Base-by-base conservation (phyloP, 208 protist species). In the Crithidia fasciculata region DNA sequence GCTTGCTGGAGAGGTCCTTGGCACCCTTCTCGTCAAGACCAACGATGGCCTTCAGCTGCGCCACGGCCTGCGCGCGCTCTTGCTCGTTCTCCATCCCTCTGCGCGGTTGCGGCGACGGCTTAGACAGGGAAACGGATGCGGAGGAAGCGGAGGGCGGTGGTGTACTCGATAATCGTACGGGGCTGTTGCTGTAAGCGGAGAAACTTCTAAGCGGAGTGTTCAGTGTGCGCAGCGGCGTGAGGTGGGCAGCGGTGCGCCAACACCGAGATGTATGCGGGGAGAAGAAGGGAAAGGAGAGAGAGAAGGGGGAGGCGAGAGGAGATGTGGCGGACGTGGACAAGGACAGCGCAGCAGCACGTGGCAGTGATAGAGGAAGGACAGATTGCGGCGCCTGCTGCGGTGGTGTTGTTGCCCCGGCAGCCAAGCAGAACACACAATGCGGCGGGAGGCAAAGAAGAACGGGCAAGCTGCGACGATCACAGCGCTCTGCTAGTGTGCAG, bases 1-100 rank as follows among this genome's bases (percentile, higher is more conserved):
- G 82, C 79, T 96, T 96, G 69, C 85, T 95, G 66, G 88, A 90
- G 18, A 96, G 77, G 64, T 96, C 90, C 50, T 89, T 91, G 36
- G 92, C 86, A 37, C 94, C 94, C 74, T 94, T 96, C 49, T 93
- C 92, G 77, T 96, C 92, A 43, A 96, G 90, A 43, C 92, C 92
- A 61, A 95, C 92, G 69, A 96, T 80, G 45, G 65, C 13, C 77
- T 91, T 86, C 56, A 96, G 88, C 65, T 83, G 82, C 57, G 76
- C 74, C n/a, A 80, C 61, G 53, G 69, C 74, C 53, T 70, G 78
- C 12, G 68, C 80, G 19, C 72, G 56, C 53, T 82, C 52, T 57
- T 73, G 57, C 28, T 82, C 76, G 52, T 47, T 66, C 52, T 79
- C 68, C 72, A 79, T 76, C 41, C 9, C 61, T 16, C 40, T 3